Percentiles rank a stretch among this genome's conserved stretches.
These are phyloP conservation scores for Pichia cabralensis DNA, from an alignment of 805 yeast genomes.

Conservation along the genomic window DNA sequence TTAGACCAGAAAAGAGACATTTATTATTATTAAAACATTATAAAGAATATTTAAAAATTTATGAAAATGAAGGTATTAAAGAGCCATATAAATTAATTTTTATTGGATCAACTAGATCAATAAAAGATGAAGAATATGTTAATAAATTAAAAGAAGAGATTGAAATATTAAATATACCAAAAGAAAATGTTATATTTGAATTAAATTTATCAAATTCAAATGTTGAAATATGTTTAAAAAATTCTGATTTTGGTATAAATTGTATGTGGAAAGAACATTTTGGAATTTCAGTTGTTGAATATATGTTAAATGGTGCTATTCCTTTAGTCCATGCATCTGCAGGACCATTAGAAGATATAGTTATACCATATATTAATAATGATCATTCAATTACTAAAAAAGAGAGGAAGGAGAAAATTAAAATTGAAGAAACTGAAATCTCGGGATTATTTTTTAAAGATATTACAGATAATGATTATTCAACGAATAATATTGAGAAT, in stretches of 20 bases:
- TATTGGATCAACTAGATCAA: conserved; percentile 76
- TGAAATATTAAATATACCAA: conserved; percentile 29
- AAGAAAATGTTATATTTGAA: conserved; percentile 26
- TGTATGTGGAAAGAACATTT: conserved; percentile 99
- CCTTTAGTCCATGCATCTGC: conserved; percentile 93
- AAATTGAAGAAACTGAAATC: conserved; percentile 21
- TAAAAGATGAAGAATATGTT: conserved; percentile 54
- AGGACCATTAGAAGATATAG: conserved; percentile 88
- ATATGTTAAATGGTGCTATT: conserved; percentile 72
- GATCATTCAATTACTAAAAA: conserved; percentile 14
- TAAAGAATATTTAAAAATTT: conserved; percentile 35
- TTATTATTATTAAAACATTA: conserved; percentile 56
- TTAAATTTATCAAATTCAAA: conserved; percentile 66
- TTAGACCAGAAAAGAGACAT: conserved; percentile 92
- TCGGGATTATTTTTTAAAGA: conserved; percentile 78
- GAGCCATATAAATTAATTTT: conserved; percentile 51
- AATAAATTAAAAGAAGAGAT: conserved; percentile 36
- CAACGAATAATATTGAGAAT: conserved; percentile 7
- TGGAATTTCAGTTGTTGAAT: conserved; percentile 95
- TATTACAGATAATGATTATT: conserved; percentile 56
- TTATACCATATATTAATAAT: conserved; percentile 34
- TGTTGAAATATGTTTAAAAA: conserved; percentile 43
- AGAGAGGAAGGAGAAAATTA: background rate
- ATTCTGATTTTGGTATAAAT: conserved; percentile 69
- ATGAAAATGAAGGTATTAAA: conserved; percentile 4